Conservation (phyloP, 2,329 filamentous ascomycete genomes). For the Fusarium foetens region DNA sequence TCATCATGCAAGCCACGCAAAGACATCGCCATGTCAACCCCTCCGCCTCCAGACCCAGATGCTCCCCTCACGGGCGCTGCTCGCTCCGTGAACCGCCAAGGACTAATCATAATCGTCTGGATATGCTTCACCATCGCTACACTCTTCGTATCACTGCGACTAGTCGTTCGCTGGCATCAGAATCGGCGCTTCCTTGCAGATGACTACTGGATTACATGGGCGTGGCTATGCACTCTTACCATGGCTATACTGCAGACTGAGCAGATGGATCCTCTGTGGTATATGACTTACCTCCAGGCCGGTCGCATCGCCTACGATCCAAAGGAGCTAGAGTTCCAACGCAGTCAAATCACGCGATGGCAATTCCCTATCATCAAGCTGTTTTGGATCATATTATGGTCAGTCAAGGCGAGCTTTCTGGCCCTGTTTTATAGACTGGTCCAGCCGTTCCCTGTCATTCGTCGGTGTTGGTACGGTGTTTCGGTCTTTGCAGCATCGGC, state of each 20-base stretch:
- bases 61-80: conserved; percentile 23
- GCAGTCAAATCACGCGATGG: conserved; percentile 4
- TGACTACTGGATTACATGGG: conserved; percentile 29
- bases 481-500: not conserved
- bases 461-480: conserved; percentile 16
- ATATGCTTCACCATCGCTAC: conserved; percentile 18
- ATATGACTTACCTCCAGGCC: conserved; percentile 8
- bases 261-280: conserved; percentile 27
- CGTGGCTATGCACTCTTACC: conserved; percentile 15
- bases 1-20: not conserved
- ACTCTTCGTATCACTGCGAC: not conserved
- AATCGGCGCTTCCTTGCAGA: conserved; percentile 16
- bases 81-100: not conserved
- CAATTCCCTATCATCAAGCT: conserved; percentile 28
- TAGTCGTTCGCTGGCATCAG: conserved; percentile 19
- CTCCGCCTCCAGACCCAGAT: conserved; percentile 1
- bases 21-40: not conserved
- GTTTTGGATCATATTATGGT: conserved; percentile 30
- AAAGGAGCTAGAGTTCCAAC: not conserved
- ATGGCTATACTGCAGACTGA: conserved; percentile 27
- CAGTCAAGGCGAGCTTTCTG: conserved; percentile 26
- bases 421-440: conserved; percentile 17
- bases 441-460: conserved; percentile 9
- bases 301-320: conserved; percentile 7
- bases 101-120: conserved; percentile 8